A percentile compares a stretch with the other conserved stretches of the same genome.
Evolutionary conservation across 2,329 filamentous ascomycete genomes (phyloP).

Genomic region (Bipolaris bicolor): DNA sequence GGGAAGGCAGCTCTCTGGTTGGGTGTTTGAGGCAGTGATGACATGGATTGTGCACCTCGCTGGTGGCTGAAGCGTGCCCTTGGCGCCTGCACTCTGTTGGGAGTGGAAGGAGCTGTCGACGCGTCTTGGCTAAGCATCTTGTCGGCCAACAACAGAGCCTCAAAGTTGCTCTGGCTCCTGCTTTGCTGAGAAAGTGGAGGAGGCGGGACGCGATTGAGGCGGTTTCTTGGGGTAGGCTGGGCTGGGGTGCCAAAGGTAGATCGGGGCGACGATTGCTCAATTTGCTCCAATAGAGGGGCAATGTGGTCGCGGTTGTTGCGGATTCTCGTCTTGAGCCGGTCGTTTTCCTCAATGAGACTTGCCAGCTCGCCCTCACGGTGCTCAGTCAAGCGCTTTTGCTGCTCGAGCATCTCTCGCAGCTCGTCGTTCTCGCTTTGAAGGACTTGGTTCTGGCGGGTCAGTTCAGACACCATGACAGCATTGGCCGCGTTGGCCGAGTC

Average conservation of each 20-base stretch:
- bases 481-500: constrained; percentile 62
- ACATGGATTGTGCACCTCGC: constrained; percentile 80
- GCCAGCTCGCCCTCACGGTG: constrained; percentile 77
- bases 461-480: constrained; percentile 57
- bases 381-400: constrained; percentile 79
- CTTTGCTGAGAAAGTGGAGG: constrained; percentile 57
- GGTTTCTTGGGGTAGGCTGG: constrained; percentile 54
- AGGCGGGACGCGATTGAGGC: constrained; percentile 38
- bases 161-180: constrained; percentile 70
- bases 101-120: constrained; percentile 76
- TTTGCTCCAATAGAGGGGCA: constrained; percentile 56
- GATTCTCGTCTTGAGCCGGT: constrained; percentile 80
- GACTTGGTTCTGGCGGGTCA: constrained; percentile 64
- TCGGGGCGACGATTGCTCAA: constrained; percentile 72
- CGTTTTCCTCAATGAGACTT: constrained; percentile 74
- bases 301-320: constrained; percentile 89
- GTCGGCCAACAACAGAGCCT: constrained; percentile 73
- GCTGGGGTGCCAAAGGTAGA: constrained; percentile 60
- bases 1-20: constrained; percentile 62
- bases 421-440: constrained; percentile 69
- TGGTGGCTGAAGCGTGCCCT: constrained; percentile 67
- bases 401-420: constrained; percentile 69
- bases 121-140: constrained; percentile 81
- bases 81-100: constrained; percentile 57
- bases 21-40: constrained; percentile 81